These are phyloP conservation scores for Pseudopyrenochaeta lycopersici DNA, from an alignment of 2,329 filamentous ascomycete genomes.

Conservation along the genomic window DNA sequence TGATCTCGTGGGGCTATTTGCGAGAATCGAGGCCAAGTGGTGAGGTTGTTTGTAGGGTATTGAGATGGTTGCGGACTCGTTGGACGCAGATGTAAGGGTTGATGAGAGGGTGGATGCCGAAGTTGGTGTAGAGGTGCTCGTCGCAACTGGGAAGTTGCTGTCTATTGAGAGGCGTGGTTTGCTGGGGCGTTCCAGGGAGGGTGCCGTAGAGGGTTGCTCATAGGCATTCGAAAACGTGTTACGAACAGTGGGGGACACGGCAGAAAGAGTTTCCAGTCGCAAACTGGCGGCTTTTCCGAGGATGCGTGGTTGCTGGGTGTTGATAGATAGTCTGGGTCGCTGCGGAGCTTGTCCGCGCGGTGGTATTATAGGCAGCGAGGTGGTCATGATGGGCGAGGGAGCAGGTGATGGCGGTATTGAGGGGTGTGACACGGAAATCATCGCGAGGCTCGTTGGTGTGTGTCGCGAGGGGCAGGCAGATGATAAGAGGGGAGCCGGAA, in stretches of 20 bases:
- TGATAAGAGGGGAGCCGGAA: slow-evolving; percentile 3
- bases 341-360: slow-evolving; percentile 38
- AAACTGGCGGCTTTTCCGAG: slow-evolving; percentile 65
- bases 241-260: slow-evolving; percentile 67
- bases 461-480: slow-evolving; percentile 4
- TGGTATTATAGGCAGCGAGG: slow-evolving; percentile 57
- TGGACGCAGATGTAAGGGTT: slow-evolving; percentile 51
- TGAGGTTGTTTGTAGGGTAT: slow-evolving; percentile 58
- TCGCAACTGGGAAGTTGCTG: slow-evolving; percentile 34
- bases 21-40: slow-evolving; percentile 56
- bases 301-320: slow-evolving; percentile 61
- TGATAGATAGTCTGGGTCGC: slow-evolving; percentile 68
- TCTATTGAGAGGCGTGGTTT: slow-evolving; percentile 45
- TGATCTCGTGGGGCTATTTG: slow-evolving; percentile 54
- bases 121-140: slow-evolving; percentile 42
- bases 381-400: slow-evolving; percentile 49
- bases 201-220: slow-evolving; percentile 50
- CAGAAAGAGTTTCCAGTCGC: slow-evolving; percentile 62
- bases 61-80: slow-evolving; percentile 45
- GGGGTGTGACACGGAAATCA: slow-evolving; percentile 46
- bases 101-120: slow-evolving; percentile 52
- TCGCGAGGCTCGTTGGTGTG: slow-evolving; percentile 34
- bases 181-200: slow-evolving; percentile 34
- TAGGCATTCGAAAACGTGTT: slow-evolving; percentile 71
- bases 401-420: slow-evolving; percentile 43